Evolutionary conservation across 192 early-diverging fungal species (phyloP).

Genomic region (Pilaira anomala): DNA sequence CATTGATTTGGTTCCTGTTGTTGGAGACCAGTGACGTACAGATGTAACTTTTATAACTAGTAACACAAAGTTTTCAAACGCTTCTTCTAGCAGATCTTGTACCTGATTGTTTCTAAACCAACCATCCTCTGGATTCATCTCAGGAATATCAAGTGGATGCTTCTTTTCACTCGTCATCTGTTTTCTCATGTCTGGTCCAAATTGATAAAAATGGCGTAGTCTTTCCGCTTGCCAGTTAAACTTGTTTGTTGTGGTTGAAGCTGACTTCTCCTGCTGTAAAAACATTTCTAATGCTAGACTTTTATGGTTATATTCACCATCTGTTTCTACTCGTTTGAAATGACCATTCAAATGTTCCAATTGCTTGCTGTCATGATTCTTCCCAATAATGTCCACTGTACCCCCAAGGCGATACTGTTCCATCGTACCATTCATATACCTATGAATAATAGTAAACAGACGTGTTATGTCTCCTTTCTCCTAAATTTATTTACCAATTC

Average conservation of each 20-base stretch:
- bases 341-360: not conserved
- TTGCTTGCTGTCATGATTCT: not conserved
- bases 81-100: constrained; percentile 22
- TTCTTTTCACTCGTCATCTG: constrained; percentile 1
- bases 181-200: constrained; percentile 31
- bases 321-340: not conserved
- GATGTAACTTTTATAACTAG: constrained; percentile 33
- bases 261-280: not conserved
- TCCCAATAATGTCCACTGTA: constrained; percentile 18
- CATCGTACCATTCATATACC: constrained; percentile 33
- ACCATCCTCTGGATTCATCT: constrained; percentile 8
- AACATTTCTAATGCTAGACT: constrained; percentile 10
- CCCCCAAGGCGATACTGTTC: constrained; percentile 42
- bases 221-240: constrained; percentile 39
- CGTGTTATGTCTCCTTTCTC: not conserved
- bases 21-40: constrained; percentile 28
- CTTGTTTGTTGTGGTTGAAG: not conserved
- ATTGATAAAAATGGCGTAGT: constrained; percentile 19
- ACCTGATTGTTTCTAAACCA: constrained; percentile 18
- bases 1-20: constrained; percentile 1
- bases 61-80: constrained; percentile 35
- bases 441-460: not conserved
- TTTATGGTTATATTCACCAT: not conserved
- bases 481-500: constrained; percentile 27
- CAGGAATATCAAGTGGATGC: constrained; percentile 12